Percentiles rank a stretch among this genome's conserved stretches.
Conservation (phyloP, 208 protist species). For the Lotmaria passim region DNA sequence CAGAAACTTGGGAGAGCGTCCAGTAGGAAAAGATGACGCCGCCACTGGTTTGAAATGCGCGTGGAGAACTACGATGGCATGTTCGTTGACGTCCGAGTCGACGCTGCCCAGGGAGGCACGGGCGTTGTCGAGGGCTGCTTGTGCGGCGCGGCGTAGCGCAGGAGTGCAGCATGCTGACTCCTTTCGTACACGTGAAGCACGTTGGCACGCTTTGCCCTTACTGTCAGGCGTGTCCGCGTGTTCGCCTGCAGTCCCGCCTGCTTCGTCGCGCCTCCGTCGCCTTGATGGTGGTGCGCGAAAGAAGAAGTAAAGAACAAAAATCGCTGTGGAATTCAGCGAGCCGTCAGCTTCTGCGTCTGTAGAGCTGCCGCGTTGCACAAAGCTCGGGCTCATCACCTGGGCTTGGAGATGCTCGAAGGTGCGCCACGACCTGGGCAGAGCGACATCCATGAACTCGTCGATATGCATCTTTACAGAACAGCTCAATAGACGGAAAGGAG, state of each 20-base stretch:
- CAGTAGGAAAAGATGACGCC: neutral
- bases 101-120: slow-evolving; percentile 11
- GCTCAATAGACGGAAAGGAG: too few species aligned
- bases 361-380: neutral
- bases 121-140: neutral
- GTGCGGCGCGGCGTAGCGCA: neutral
- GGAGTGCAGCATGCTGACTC: neutral
- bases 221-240: neutral
- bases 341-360: neutral
- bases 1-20: neutral
- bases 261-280: neutral
- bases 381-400: slow-evolving; percentile 14
- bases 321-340: neutral
- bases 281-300: neutral
- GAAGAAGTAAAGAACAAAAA: slow-evolving; percentile 5
- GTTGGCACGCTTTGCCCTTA: neutral
- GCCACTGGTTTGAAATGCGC: neutral
- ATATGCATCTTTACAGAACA: too few species aligned
- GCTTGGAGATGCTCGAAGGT: slow-evolving; percentile 16
- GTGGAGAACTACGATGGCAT: neutral
- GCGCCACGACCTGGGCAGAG: slow-evolving; percentile 17
- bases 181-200: neutral
- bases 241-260: neutral
- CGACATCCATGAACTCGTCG: neutral
- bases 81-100: neutral